Evolutionary conservation across 1,139 yeast genomes (phyloP).

Genomic region (Ogataea hybrid): DNA sequence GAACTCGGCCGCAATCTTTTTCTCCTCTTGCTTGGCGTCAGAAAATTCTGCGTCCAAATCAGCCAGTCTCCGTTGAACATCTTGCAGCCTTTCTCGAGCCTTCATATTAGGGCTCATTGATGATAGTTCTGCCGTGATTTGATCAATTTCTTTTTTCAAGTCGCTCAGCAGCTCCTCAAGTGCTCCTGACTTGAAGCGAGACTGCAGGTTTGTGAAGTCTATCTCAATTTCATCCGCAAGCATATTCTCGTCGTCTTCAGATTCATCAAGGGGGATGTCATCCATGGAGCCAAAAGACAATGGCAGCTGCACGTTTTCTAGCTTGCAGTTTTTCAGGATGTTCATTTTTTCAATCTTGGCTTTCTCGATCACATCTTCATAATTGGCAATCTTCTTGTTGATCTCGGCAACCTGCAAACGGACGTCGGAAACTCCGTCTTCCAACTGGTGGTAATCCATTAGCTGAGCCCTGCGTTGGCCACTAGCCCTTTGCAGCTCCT

Average conservation of each 20-base stretch:
- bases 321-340: slow-evolving; percentile 68
- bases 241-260: slow-evolving; percentile 15
- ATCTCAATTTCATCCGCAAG: slow-evolving; percentile 31
- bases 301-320: slow-evolving; percentile 70
- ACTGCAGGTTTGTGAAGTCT: slow-evolving; percentile 37
- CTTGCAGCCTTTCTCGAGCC: slow-evolving; percentile 73
- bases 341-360: slow-evolving; percentile 57
- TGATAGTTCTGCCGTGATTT: slow-evolving; percentile 59
- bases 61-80: slow-evolving; percentile 60
- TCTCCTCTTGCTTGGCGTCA: slow-evolving; percentile 60
- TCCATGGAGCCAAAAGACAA: slow-evolving; percentile 56
- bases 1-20: slow-evolving; percentile 54
- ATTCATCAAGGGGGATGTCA: slow-evolving; percentile 42
- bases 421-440: slow-evolving; percentile 38
- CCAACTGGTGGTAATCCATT: slow-evolving; percentile 25
- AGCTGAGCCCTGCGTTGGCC: slow-evolving; percentile 25
- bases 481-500: slow-evolving; percentile 38
- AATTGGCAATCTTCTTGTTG: slow-evolving; percentile 37
- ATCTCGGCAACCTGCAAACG: slow-evolving; percentile 34
- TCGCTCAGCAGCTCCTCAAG: slow-evolving; percentile 30
- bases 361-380: slow-evolving; percentile 56
- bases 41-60: slow-evolving; percentile 67
- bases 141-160: slow-evolving; percentile 53
- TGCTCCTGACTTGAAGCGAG: slow-evolving; percentile 25
- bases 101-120: slow-evolving; percentile 74